Evolutionary conservation across 2,329 filamentous ascomycete species (phyloP).

Genomic region (Herpotrichia juniperi): DNA sequence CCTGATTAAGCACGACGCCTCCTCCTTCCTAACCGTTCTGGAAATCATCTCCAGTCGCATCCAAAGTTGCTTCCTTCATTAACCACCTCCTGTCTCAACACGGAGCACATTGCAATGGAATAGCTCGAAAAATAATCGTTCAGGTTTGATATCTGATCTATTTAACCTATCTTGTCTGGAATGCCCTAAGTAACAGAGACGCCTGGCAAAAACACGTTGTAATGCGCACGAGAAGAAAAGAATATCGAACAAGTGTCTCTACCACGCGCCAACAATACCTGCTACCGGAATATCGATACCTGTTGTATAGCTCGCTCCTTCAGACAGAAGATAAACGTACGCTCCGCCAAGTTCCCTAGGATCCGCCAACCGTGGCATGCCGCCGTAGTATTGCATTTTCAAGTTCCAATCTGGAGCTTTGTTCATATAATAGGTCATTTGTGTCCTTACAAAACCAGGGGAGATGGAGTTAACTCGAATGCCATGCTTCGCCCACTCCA

Average conservation of each 20-base stretch:
- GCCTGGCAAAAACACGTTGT: background rate
- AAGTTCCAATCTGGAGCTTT: constrained; percentile 57
- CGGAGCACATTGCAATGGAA: background rate
- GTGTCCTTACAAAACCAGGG: constrained; percentile 85
- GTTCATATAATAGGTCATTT: constrained; percentile 58
- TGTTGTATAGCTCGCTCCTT: constrained; percentile 56
- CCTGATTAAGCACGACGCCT: too few relatives aligned
- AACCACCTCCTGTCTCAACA: too few relatives aligned
- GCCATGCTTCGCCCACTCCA: constrained; percentile 81
- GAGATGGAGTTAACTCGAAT: constrained; percentile 87
- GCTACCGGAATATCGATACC: constrained; percentile 58
- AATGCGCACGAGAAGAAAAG: background rate
- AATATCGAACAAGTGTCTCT: constrained; percentile 1
- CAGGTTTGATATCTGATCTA: background rate
- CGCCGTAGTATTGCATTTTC: constrained; percentile 62
- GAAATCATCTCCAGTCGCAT: too few relatives aligned
- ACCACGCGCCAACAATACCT: constrained; percentile 55
- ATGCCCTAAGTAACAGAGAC: background rate
- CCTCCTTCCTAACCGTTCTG: too few relatives aligned
- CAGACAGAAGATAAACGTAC: constrained; percentile 56
- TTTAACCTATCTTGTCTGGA: background rate
- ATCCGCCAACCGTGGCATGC: constrained; percentile 58
- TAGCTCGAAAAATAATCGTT: background rate
- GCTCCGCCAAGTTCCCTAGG: constrained; percentile 58
- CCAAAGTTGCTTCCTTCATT: too few relatives aligned